These are phyloP conservation scores for Geotrichum carabidarum DNA, from an alignment of 1,139 yeast genomes.

Conservation along the genomic window DNA sequence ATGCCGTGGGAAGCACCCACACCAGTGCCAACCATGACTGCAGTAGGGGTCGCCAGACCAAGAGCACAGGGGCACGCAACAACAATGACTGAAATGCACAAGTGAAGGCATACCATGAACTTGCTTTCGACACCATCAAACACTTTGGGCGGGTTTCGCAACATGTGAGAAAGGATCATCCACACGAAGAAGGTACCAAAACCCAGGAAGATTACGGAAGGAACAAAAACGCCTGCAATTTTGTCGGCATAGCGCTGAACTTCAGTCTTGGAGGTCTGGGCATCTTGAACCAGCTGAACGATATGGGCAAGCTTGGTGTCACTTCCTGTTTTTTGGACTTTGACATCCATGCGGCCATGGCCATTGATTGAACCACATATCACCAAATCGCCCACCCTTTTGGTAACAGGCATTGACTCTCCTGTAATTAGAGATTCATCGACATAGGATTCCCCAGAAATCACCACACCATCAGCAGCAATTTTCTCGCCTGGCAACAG, in stretches of 20 bases:
- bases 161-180: slow-evolving; percentile 46
- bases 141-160: slow-evolving; percentile 48
- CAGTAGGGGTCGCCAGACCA: slow-evolving; percentile 96
- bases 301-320: slow-evolving; percentile 85
- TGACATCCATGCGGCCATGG: slow-evolving; percentile 62
- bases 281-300: slow-evolving; percentile 77
- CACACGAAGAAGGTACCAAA: slow-evolving; percentile 64
- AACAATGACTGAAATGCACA: slow-evolving; percentile 89
- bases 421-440: slow-evolving; percentile 91
- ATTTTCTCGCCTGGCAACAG: slow-evolving; percentile 81
- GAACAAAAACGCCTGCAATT: slow-evolving; percentile 83
- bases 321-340: slow-evolving; percentile 67
- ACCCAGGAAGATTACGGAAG: slow-evolving; percentile 60
- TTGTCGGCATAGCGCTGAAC: slow-evolving; percentile 84
- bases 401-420: slow-evolving; percentile 71
- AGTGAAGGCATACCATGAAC: slow-evolving; percentile 63
- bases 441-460: slow-evolving; percentile 72
- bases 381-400: slow-evolving; percentile 55
- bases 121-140: slow-evolving; percentile 55
- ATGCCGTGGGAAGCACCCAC: slow-evolving; percentile 89
- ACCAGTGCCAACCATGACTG: slow-evolving; percentile 98
- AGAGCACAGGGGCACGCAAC: slow-evolving; percentile 98
- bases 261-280: slow-evolving; percentile 85
- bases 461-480: slow-evolving; percentile 84
- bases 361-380: slow-evolving; percentile 93